Conservation (phyloP, 768 basidiomycete species). For the Rossbeevera mucosa region DNA sequence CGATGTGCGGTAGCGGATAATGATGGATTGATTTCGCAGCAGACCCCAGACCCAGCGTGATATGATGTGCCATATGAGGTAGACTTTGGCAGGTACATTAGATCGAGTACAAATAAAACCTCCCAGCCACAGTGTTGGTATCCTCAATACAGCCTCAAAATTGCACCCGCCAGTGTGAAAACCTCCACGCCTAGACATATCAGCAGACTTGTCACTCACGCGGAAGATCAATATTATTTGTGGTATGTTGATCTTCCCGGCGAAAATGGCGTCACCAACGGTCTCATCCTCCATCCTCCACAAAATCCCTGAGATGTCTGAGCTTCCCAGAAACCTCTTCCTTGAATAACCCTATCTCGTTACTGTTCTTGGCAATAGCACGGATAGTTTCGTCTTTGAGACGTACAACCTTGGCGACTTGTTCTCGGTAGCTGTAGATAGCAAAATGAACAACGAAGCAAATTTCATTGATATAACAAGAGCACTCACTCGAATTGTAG, state of each 20-base stretch:
- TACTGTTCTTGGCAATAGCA: constrained; percentile 79
- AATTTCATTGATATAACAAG: neutral
- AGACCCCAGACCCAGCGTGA: too few species aligned
- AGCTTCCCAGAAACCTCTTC: constrained; percentile 71
- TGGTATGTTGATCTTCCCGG: neutral
- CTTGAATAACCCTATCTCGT: constrained; percentile 79
- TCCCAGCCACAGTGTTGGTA: neutral
- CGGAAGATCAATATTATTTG: neutral
- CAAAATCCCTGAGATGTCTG: constrained; percentile 62
- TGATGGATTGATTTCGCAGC: neutral
- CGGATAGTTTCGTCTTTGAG: constrained; percentile 77
- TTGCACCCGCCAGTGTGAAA: constrained; percentile 1
- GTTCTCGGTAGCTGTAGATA: constrained; percentile 65
- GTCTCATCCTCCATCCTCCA: constrained; percentile 45
- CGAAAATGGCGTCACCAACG: neutral
- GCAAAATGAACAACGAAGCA: constrained; percentile 1
- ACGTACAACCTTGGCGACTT: constrained; percentile 68
- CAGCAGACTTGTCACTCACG: neutral
- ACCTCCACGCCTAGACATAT: neutral
- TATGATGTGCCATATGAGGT: too few species aligned
- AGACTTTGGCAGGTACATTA: too few species aligned
- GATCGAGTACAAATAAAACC: neutral
- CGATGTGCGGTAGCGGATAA: neutral
- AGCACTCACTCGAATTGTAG: constrained; percentile 66
- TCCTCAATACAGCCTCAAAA: neutral